phyloP scores from a whole-genome alignment of 73 alveolate genomes.

The Durusdinium trenchii region DNA sequence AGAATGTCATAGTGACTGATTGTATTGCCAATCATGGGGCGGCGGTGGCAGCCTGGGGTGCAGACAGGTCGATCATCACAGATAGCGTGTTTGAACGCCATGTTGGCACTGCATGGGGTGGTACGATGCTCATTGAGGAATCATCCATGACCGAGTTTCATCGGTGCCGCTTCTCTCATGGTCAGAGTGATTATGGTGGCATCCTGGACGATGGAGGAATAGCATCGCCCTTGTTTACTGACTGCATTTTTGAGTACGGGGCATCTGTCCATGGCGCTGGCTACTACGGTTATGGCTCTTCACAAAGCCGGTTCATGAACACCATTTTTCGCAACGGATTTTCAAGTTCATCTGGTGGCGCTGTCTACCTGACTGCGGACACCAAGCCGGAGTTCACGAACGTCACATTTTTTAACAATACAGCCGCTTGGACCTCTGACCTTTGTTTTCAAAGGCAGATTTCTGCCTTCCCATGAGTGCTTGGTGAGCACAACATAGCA shows the following conservation, averaged over 20 bases:
- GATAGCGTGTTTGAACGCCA: conserved; percentile 61
- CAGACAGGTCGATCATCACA: neutral
- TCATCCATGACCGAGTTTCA: neutral
- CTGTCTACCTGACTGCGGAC: neutral
- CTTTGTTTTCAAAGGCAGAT: too few relatives aligned
- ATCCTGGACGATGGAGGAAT: conserved; percentile 39
- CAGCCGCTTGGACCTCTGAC: too few relatives aligned
- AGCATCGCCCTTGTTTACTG: neutral
- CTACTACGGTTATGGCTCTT: conserved; percentile 55
- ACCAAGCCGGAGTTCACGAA: conserved; percentile 22
- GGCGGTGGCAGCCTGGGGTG: conserved; percentile 42
- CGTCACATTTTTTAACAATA: conserved; percentile 21
- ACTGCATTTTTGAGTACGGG: conserved; percentile 43
- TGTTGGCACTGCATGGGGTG: conserved; percentile 5
- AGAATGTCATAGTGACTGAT: neutral
- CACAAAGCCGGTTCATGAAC: neutral
- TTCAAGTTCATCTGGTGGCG: neutral
- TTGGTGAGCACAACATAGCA: too few relatives aligned
- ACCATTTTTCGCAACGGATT: neutral
- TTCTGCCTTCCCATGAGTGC: too few relatives aligned
- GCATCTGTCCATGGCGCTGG: conserved; percentile 37
- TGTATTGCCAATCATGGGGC: conserved; percentile 31
- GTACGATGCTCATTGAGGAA: conserved; percentile 53
- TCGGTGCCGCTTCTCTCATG: conserved; percentile 56
- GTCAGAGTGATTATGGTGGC: neutral